Conservation (phyloP, 495 filamentous ascomycete species). For the Xylaria scruposa region DNA sequence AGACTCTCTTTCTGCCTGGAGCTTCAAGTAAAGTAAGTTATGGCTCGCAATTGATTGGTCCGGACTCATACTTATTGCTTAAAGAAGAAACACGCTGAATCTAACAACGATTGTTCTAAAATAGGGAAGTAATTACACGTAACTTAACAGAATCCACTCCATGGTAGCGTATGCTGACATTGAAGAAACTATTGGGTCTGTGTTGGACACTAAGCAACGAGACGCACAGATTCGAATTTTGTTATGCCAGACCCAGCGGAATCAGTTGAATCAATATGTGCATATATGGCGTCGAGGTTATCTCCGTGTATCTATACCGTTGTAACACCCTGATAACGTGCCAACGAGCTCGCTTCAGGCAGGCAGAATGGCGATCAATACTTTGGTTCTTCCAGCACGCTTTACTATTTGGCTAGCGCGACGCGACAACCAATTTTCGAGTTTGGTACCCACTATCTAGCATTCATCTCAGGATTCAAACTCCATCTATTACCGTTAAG, state of each 20-base stretch:
- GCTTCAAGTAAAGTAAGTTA: not conserved
- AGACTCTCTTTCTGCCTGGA: not conserved
- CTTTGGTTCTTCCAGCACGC: not conserved
- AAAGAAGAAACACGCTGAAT: not conserved
- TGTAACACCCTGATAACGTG: not conserved
- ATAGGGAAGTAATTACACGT: not conserved
- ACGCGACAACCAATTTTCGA: not conserved
- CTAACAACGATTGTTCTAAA: not conserved
- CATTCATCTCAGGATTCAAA: not conserved
- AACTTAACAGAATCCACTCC: too few species aligned
- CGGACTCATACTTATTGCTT: not conserved
- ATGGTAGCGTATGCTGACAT: too few species aligned
- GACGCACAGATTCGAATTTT: too few species aligned
- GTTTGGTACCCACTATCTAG: not conserved
- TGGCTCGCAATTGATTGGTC: not conserved
- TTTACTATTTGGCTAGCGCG: not conserved
- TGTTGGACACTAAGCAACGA: too few species aligned
- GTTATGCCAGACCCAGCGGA: not conserved
- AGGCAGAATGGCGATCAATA: not conserved
- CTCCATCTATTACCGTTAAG: not conserved
- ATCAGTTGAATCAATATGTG: not conserved
- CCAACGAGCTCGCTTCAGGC: not conserved
- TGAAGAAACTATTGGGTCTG: too few species aligned
- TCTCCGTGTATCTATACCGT: not conserved
- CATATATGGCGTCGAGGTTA: not conserved